phyloP scores from a whole-genome alignment of 2,329 filamentous ascomycete genomes.

The Sclerotinia sclerotiorum region DNA sequence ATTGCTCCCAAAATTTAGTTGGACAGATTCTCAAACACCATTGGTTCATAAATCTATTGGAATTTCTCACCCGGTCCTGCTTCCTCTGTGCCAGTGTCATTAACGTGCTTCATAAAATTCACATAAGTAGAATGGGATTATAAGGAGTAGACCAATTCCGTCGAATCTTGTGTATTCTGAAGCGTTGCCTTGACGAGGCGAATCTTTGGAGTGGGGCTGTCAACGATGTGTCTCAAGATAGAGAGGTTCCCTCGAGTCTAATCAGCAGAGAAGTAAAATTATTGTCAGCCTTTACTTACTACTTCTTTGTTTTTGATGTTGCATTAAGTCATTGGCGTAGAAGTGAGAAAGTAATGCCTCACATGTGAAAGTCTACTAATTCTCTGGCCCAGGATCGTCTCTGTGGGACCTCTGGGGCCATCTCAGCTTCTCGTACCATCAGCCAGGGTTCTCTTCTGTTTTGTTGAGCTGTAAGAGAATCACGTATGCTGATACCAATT shows the following conservation, averaged over 20 bases:
- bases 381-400: neutral
- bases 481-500: neutral
- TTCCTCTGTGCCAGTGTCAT: neutral
- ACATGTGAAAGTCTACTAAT: neutral
- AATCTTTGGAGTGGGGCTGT: neutral
- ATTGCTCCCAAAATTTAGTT: neutral
- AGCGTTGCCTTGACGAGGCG: neutral
- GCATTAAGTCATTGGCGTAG: neutral
- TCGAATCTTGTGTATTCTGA: neutral
- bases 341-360: neutral
- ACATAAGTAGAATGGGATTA: too few relatives aligned
- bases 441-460: neutral
- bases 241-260: neutral
- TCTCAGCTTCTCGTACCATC: neutral
- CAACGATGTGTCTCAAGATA: neutral
- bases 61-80: neutral
- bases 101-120: neutral
- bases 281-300: neutral
- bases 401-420: too few relatives aligned
- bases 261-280: neutral
- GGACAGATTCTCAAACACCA: neutral
- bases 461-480: neutral
- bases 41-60: neutral
- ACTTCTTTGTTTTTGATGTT: neutral
- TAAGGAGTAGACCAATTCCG: neutral